Percentiles rank a stretch among this genome's conserved stretches.
These are phyloP conservation scores for Aphanoascus verrucosus DNA, from an alignment of 2,329 filamentous ascomycete species.

Conservation along the genomic window DNA sequence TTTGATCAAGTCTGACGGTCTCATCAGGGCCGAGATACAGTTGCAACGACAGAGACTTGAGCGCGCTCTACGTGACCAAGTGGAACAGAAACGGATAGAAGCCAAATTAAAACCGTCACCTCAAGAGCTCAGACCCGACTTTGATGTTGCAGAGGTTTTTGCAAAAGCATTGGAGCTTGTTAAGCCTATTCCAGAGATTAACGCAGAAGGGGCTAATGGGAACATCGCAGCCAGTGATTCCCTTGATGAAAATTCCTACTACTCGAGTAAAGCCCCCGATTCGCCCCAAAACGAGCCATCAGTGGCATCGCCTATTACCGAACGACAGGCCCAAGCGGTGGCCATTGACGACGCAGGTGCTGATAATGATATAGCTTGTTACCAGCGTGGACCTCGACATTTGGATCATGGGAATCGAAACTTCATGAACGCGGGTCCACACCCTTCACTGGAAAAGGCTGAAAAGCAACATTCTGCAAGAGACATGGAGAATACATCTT, in stretches of 20 bases:
- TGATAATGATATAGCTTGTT: constrained; percentile 27
- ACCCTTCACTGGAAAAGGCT: constrained; percentile 28
- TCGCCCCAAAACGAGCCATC: constrained; percentile 46
- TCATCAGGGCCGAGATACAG: constrained; percentile 71
- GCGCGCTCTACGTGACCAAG: constrained; percentile 62
- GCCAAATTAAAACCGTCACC: constrained; percentile 40
- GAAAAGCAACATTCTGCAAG: constrained; percentile 27
- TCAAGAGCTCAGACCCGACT: constrained; percentile 49
- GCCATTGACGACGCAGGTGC: constrained; percentile 26
- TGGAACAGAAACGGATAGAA: constrained; percentile 51
- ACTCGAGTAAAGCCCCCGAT: constrained; percentile 81
- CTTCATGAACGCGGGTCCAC: constrained; percentile 31
- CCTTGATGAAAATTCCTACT: constrained; percentile 88
- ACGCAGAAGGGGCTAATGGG: constrained; percentile 44
- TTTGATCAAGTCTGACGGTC: constrained; percentile 72
- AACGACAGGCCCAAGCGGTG: constrained; percentile 20
- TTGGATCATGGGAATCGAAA: constrained; percentile 30
- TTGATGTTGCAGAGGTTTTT: constrained; percentile 64
- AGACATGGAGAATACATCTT: constrained; percentile 21
- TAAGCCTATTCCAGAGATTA: constrained; percentile 52
- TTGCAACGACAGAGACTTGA: constrained; percentile 75
- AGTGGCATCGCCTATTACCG: constrained; percentile 24
- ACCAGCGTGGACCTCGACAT: constrained; percentile 29
- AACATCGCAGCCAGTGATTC: constrained; percentile 63
- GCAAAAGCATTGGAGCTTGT: constrained; percentile 60